Percentiles rank a stretch among this genome's conserved stretches.
phyloP scores from a whole-genome alignment of 2,329 filamentous ascomycete species.

The Stemphylium vesicarium region DNA sequence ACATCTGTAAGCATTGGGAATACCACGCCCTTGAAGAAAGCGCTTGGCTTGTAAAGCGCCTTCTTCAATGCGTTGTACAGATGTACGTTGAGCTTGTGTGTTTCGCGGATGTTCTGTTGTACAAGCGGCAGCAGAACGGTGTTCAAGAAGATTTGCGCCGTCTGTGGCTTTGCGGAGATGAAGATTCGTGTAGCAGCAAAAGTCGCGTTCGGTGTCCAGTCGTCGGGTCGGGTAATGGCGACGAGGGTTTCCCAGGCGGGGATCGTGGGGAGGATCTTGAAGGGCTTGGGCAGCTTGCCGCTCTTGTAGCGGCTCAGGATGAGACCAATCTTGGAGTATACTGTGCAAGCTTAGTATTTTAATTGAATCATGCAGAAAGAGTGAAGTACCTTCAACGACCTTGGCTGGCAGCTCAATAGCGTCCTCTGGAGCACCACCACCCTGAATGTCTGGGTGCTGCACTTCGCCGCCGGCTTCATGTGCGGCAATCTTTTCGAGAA shows the following conservation, averaged over 20 bases:
- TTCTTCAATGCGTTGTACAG: constrained; percentile 95
- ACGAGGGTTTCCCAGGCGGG: constrained; percentile 92
- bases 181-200: constrained; percentile 94
- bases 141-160: constrained; percentile 84
- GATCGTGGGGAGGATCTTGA: constrained; percentile 93
- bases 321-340: constrained; percentile 90
- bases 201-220: constrained; percentile 78
- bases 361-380: not conserved
- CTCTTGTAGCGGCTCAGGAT: constrained; percentile 93
- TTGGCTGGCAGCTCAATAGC: constrained; percentile 87
- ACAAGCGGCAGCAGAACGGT: constrained; percentile 87
- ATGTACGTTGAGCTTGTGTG: constrained; percentile 93
- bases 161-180: constrained; percentile 78
- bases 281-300: constrained; percentile 94
- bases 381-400: constrained; percentile 70
- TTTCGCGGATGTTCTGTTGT: constrained; percentile 92
- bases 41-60: constrained; percentile 87
- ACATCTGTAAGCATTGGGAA: constrained; percentile 87
- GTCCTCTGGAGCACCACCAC: constrained; percentile 71
- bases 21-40: constrained; percentile 95
- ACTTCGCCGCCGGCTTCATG: constrained; percentile 73
- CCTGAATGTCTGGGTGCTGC: constrained; percentile 55
- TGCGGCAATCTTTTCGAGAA: constrained; percentile 90
- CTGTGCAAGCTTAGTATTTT: constrained; percentile 46
- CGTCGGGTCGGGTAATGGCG: constrained; percentile 79